phyloP scores from a whole-genome alignment of 164 flowering plant genomes.

The Taxillus chinensis region DNA sequence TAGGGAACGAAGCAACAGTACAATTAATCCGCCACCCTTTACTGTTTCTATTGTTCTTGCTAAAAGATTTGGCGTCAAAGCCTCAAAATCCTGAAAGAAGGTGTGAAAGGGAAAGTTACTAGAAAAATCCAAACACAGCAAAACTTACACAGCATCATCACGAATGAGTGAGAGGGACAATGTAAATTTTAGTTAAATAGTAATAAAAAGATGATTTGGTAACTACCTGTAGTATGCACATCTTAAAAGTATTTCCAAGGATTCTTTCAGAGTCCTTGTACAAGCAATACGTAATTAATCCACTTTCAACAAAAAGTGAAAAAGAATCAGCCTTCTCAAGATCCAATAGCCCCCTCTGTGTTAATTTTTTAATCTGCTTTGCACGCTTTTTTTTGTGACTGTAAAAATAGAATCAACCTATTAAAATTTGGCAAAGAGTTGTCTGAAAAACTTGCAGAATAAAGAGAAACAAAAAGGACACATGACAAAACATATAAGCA shows the following conservation, averaged over 20 bases:
- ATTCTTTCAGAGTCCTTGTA: slow-evolving; percentile 90
- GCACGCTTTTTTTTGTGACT: slow-evolving; percentile 84
- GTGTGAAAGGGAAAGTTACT: not conserved
- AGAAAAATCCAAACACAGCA: not conserved
- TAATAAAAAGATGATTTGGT: not conserved
- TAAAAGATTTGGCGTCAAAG: slow-evolving; percentile 89
- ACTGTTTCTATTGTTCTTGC: slow-evolving; percentile 98
- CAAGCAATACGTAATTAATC: slow-evolving; percentile 63
- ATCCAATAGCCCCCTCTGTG: slow-evolving; percentile 69
- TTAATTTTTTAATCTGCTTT: slow-evolving; percentile 60
- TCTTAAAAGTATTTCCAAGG: slow-evolving; percentile 91
- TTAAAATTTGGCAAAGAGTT: not conserved
- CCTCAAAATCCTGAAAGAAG: slow-evolving; percentile 79
- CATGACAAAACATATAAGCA: not conserved
- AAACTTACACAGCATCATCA: not conserved
- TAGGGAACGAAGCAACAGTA: slow-evolving; percentile 71
- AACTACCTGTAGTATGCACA: slow-evolving; percentile 90
- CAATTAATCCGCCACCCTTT: slow-evolving; percentile 87
- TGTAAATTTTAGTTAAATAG: not conserved
- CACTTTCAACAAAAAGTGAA: slow-evolving; percentile 70
- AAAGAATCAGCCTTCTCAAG: slow-evolving; percentile 79
- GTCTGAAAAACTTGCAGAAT: not conserved
- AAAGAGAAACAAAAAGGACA: not conserved
- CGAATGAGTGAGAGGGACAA: no score
- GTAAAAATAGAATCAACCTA: slow-evolving; percentile 11